A percentile compares a stretch with the other conserved stretches of the same genome.
phyloP scores from a whole-genome alignment of 495 filamentous ascomycete genomes.

The Talaromyces stipitatus region DNA sequence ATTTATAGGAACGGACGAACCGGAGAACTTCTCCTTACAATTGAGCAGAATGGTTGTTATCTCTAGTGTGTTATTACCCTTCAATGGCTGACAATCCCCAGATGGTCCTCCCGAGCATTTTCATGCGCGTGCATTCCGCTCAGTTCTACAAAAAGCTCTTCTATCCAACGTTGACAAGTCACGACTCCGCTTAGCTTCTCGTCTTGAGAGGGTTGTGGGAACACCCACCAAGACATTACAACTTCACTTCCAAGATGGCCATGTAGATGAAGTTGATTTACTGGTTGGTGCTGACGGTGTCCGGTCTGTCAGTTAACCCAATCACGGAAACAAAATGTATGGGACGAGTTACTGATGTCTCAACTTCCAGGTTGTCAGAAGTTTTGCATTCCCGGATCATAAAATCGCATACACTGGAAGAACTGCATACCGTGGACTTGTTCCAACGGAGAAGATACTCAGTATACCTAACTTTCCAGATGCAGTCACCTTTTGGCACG shows the following conservation, averaged over 20 bases:
- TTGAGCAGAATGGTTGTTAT: not conserved
- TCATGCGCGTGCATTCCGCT: slow-evolving; percentile 14
- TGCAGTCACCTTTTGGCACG: slow-evolving; percentile 20
- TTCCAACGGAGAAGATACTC: slow-evolving; percentile 10
- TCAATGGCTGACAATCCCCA: too few species aligned
- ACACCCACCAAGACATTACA: not conserved
- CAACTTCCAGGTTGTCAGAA: slow-evolving; percentile 12
- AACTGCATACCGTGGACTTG: slow-evolving; percentile 17
- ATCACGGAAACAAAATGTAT: not conserved
- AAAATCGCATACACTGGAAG: slow-evolving; percentile 14
- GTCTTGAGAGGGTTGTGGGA: slow-evolving; percentile 7
- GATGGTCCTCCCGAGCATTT: slow-evolving; percentile 6
- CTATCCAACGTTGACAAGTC: slow-evolving; percentile 13
- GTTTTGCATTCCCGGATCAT: slow-evolving; percentile 17
- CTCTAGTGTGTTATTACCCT: too few species aligned
- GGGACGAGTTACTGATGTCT: not conserved
- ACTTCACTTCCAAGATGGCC: slow-evolving; percentile 15
- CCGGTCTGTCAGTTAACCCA: slow-evolving; percentile 11
- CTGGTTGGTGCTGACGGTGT: slow-evolving; percentile 22
- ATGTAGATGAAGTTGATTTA: slow-evolving; percentile 15
- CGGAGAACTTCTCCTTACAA: slow-evolving; percentile 11
- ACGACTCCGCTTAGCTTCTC: slow-evolving; percentile 9
- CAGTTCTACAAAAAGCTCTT: slow-evolving; percentile 19
- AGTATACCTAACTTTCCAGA: slow-evolving; percentile 15
- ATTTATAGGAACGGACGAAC: slow-evolving; percentile 10